Conservation (phyloP, 306 rosid genomes). For the Cyclanthera cordifolia region DNA sequence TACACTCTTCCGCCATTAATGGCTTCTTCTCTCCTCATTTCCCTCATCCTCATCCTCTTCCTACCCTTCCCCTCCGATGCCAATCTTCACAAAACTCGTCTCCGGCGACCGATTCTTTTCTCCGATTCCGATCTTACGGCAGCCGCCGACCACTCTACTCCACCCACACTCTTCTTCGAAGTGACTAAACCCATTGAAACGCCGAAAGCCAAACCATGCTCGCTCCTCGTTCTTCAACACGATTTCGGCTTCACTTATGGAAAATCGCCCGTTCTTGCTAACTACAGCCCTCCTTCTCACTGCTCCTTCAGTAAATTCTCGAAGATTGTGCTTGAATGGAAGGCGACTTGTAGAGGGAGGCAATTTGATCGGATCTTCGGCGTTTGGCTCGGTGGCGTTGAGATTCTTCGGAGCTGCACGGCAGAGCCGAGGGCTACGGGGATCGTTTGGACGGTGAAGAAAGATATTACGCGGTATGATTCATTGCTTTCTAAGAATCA, state of each 20-base stretch:
- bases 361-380: constrained; percentile 88
- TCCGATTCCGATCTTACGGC: constrained; percentile 13
- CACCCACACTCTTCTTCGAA: constrained; percentile 53
- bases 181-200: constrained; percentile 61
- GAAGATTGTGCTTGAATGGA: constrained; percentile 68
- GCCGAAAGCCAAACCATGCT: constrained; percentile 55
- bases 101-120: constrained; percentile 20
- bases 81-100: constrained; percentile 37
- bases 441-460: constrained; percentile 68
- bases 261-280: constrained; percentile 46
- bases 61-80: constrained; percentile 29
- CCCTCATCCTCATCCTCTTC: constrained; percentile 26
- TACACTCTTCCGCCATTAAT: constrained; percentile 5
- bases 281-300: constrained; percentile 53
- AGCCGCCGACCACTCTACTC: constrained; percentile 16
- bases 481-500: constrained; percentile 43
- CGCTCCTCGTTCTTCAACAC: constrained; percentile 44
- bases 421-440: constrained; percentile 74
- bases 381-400: constrained; percentile 83
- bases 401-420: constrained; percentile 79
- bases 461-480: constrained; percentile 76
- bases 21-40: constrained; percentile 22
- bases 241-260: constrained; percentile 70
- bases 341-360: constrained; percentile 58
- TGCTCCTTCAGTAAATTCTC: constrained; percentile 37